Evolutionary conservation across 495 filamentous ascomycete species (phyloP), one percentile per base, ranked within the genome.

Genomic region (Podospora tetraspora): DNA sequence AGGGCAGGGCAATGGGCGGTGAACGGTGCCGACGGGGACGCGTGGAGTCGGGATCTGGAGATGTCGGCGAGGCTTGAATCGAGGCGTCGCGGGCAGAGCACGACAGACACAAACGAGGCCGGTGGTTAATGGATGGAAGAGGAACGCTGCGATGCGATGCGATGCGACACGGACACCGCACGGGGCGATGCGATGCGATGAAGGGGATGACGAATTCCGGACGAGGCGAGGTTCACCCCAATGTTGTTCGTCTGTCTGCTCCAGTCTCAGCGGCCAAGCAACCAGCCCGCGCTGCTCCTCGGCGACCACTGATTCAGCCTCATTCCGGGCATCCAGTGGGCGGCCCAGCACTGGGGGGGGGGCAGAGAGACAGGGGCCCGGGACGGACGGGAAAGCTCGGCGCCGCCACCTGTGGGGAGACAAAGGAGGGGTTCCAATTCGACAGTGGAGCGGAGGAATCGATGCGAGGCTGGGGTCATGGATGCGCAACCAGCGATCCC

Each of bases 291-390:
- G 62, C 62, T 63, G 65, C 68, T 67, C 34, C 64, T 71, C 69
- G 68, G 43, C 37, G 56, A 66, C 59, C 59, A 71, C 66, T 73
- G 72, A 71, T 72, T 76, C 75, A 77, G 75, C 75, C 75, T 77
- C 75, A 75, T 72, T 72, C 68, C 73, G 60, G 34, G 19, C 27
- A 19, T 60, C 22, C 32, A 63, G 21, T n/a, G 25, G 34, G 37
- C 34, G 43, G 25, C 34, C 62, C 24, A 21, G 61, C 27, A 22
- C 25, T 29, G 27, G 59, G 27, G 21, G 21, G 30, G 13, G 32
- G 32, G 43, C 16, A 52, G 34, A 52, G 7, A 3, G 16, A 8
- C 43, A 52, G 43, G 43, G 37, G 43, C 16, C 5, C 43, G 43
- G 43, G 43, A 34, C 43, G 19, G 43, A 12, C 37, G 37, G 37